These are phyloP conservation scores for Populus davidiana DNA, from an alignment of 345 rosid species.

Conservation along the genomic window DNA sequence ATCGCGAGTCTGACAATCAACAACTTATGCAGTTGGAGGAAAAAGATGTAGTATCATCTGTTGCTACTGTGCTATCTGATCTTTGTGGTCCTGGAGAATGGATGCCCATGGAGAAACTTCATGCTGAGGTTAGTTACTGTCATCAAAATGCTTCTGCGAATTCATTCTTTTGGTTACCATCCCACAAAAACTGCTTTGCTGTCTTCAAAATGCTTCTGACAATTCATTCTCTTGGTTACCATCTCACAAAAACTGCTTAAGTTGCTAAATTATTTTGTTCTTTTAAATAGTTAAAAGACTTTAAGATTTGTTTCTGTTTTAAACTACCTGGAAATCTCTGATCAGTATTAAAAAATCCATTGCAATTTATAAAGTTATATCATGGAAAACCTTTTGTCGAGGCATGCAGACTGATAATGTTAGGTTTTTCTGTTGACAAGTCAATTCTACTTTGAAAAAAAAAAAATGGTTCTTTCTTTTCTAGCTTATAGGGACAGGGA, in stretches of 20 bases:
- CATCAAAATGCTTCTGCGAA: not conserved
- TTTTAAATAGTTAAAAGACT: not conserved
- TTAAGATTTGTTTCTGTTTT: not conserved
- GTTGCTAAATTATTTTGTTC: not conserved
- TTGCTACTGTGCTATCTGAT: constrained; percentile 94
- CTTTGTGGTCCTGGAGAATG: constrained; percentile 98
- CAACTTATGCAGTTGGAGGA: constrained; percentile 89
- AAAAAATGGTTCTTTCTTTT: too few species aligned
- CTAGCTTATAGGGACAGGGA: too few species aligned
- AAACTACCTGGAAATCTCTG: not conserved
- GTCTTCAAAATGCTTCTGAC: not conserved
- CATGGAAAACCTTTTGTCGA: not conserved
- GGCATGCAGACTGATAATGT: not conserved
- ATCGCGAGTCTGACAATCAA: constrained; percentile 93
- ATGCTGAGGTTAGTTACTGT: constrained; percentile 59
- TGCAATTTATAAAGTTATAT: not conserved
- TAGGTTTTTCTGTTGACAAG: not conserved
- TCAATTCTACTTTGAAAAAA: not conserved
- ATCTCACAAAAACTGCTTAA: not conserved
- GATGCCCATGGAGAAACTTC: constrained; percentile 99
- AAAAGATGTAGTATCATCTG: constrained; percentile 97
- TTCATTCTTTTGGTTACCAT: not conserved
- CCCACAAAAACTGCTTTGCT: not conserved
- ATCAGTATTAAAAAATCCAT: not conserved
- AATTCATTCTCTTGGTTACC: not conserved